phyloP scores from a whole-genome alignment of 768 basidiomycete species.

The Termitomyces sp. region DNA sequence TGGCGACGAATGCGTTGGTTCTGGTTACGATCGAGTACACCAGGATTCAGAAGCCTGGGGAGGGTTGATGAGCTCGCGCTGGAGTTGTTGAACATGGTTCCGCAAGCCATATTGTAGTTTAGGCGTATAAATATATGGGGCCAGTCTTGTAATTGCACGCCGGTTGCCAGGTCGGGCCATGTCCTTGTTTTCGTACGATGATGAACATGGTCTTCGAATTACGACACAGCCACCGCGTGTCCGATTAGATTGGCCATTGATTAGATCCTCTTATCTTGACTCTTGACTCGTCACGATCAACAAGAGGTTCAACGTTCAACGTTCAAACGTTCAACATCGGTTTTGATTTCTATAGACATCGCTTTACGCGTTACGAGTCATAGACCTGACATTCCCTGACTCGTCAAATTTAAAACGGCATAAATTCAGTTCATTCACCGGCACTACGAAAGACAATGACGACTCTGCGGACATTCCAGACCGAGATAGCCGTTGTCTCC shows the following conservation, averaged over 20 bases:
- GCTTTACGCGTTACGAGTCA: constrained; percentile 11
- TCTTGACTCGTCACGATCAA: not conserved
- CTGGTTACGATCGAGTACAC: constrained; percentile 65
- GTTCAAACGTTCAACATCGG: no score
- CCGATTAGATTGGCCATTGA: constrained; percentile 14
- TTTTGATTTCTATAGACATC: not conserved
- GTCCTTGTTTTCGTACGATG: constrained; percentile 6
- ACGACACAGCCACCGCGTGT: constrained; percentile 14
- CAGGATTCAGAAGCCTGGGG: constrained; percentile 41
- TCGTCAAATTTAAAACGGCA: constrained; percentile 15
- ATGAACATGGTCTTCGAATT: not conserved
- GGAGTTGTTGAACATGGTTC: constrained; percentile 7
- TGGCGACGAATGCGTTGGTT: constrained; percentile 57
- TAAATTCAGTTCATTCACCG: constrained; percentile 9
- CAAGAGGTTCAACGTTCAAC: no score
- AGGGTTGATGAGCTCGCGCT: constrained; percentile 23
- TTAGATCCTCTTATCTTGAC: not conserved
- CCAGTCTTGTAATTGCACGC: constrained; percentile 20
- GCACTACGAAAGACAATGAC: constrained; percentile 36
- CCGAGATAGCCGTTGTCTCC: constrained; percentile 49
- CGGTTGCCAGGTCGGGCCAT: constrained; percentile 13
- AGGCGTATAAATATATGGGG: not conserved
- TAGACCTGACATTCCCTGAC: constrained; percentile 20
- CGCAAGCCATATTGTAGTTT: not conserved
- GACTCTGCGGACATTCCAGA: constrained; percentile 62